A percentile compares a stretch with the other conserved stretches of the same genome.
Evolutionary conservation across 371 early-diverging fungal genomes (phyloP).

Genomic region (Mycotypha africana): DNA sequence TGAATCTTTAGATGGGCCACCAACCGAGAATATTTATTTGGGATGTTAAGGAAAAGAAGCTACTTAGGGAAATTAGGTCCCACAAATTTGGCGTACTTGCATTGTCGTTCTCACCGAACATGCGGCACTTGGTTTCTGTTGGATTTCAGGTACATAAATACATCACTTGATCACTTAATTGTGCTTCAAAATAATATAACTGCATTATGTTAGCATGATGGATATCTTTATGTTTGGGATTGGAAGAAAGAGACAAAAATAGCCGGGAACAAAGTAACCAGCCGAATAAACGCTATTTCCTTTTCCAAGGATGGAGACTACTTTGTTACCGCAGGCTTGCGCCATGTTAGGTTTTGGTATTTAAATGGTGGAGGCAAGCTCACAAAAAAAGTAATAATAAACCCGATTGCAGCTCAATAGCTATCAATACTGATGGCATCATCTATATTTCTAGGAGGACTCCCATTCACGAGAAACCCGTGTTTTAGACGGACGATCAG

Average conservation of each 20-base stretch:
- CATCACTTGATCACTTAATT: background rate
- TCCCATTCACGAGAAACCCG: conserved; percentile 41
- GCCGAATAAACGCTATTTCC: conserved; percentile 58
- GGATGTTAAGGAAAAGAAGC: conserved; percentile 51
- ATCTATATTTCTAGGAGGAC: conserved; percentile 15
- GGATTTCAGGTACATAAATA: conserved; percentile 65
- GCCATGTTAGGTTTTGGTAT: conserved; percentile 84
- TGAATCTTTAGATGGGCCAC: conserved; percentile 83
- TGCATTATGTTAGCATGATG: conserved; percentile 62
- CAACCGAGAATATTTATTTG: conserved; percentile 76
- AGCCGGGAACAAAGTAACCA: conserved; percentile 66
- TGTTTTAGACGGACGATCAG: conserved; percentile 72
- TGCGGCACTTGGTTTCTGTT: conserved; percentile 67
- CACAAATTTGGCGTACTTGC: conserved; percentile 81
- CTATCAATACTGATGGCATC: background rate
- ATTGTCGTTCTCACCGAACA: conserved; percentile 70
- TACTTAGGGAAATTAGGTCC: conserved; percentile 63
- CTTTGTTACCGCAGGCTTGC: conserved; percentile 76
- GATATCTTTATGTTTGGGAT: conserved; percentile 79
- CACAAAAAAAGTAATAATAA: conserved; percentile 30
- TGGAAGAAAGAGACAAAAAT: conserved; percentile 66
- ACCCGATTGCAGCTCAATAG: background rate
- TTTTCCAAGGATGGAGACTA: conserved; percentile 64
- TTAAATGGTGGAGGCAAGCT: conserved; percentile 47
- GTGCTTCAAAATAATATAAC: background rate